Evolutionary conservation across 768 basidiomycete species (phyloP), one percentile per base, ranked within the genome.

Genomic region (Chalciporus chontae): DNA sequence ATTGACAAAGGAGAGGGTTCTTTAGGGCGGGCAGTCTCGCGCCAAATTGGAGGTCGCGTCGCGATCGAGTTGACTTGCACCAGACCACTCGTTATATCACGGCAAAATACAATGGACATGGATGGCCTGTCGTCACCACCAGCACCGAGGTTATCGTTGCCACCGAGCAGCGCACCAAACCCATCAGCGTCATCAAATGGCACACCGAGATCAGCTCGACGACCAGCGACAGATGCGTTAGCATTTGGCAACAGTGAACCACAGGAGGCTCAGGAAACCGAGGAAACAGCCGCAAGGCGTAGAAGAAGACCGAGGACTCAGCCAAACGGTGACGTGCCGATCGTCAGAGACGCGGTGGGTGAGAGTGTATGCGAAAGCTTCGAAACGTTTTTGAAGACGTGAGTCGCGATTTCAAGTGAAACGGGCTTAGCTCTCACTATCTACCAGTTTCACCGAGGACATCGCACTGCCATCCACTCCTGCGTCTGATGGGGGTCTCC

Each of bases 341-440:
- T 90, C 44, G 94, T 98, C 2, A 86, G 85, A 59, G 96, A 98
- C 70, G 85, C 89, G 27, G 95, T 97, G 17, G 95, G 95, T 46
- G 94, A 98, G 73, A 91, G 90, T 59, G 91, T 98, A 4, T 84
- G 87, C 48, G 90, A 94, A 61, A 85, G 86, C 61, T 97, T 98
- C 62, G 88, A 92, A 66, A 80, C 82, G 2, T 97, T 99, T 71
- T 70, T 98, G 46, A 88, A 90, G 73, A 86, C 84, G 96, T 97
- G 65, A 47, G 87, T 76, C 26, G 43, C 29, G 32, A 42, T 24
- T n/a, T 47, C 24, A 17, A 24, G 8, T 6, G 8, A 9, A 31
- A 18, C 41, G 18, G 40, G 1, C 13, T 19, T 19, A 24, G 15
- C 34, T 18, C n/a, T 6, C 8, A 23, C 24, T 40, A 29, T 42